Conservation (phyloP, 805 yeast genomes). For the Metschnikowia gelsemii region DNA sequence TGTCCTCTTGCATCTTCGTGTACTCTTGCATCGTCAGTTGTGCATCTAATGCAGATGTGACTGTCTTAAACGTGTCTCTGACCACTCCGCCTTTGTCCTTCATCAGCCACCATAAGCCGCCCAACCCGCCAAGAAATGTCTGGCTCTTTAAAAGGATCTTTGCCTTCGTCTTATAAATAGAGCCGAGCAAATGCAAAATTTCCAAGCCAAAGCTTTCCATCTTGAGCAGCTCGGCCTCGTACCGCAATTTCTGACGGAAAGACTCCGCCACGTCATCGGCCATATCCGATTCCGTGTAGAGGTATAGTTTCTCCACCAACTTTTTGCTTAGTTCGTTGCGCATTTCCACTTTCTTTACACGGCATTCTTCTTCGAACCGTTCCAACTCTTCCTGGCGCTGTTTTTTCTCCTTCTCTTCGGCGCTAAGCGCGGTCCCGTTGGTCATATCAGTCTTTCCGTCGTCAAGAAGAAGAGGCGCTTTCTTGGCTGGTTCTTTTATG, state of each 20-base stretch:
- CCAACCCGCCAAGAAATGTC: conserved; percentile 53
- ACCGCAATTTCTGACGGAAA: conserved; percentile 62
- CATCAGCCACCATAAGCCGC: conserved; percentile 67
- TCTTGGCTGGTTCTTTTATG: neutral
- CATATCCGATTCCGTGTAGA: conserved; percentile 45
- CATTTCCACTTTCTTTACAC: conserved; percentile 61
- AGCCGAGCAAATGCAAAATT: conserved; percentile 73
- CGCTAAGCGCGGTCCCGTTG: conserved; percentile 18
- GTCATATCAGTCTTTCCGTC: conserved; percentile 9
- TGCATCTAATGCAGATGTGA: conserved; percentile 74
- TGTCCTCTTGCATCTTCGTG: conserved; percentile 62
- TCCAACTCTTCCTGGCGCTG: conserved; percentile 53
- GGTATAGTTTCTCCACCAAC: conserved; percentile 47
- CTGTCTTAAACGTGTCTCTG: conserved; percentile 68
- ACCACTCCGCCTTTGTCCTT: conserved; percentile 74
- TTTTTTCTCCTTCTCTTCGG: conserved; percentile 44
- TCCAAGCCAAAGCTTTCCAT: conserved; percentile 86
- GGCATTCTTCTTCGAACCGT: conserved; percentile 74
- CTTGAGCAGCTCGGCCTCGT: conserved; percentile 81
- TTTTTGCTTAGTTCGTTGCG: conserved; percentile 61
- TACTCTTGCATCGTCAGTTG: conserved; percentile 75
- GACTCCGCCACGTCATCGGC: conserved; percentile 42
- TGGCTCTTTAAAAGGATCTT: conserved; percentile 65
- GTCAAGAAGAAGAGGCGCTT: conserved; percentile 19
- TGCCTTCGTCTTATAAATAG: conserved; percentile 64